A percentile compares a stretch with the other conserved stretches of the same genome.
These are phyloP conservation scores for Trichoderma citrinoviride DNA, from an alignment of 2,329 filamentous ascomycete genomes.

Conservation along the genomic window DNA sequence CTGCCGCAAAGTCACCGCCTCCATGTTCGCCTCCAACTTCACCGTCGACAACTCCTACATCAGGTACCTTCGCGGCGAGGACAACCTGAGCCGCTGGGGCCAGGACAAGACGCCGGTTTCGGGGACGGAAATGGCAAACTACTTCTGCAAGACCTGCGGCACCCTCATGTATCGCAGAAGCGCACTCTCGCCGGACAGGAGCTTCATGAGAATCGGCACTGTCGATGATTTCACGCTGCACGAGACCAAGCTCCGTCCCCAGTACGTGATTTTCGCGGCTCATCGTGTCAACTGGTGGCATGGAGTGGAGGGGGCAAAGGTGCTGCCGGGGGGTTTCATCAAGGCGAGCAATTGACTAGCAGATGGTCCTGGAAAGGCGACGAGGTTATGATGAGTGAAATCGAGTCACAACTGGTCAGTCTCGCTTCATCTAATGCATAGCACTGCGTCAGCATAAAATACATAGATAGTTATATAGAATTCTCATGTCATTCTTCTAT, in stretches of 20 bases:
- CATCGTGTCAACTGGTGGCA: conserved; percentile 10
- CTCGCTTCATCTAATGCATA: no score
- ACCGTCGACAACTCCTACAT: conserved; percentile 14
- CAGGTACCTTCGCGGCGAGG: background rate
- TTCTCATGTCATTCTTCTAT: no score
- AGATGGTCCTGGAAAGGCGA: background rate
- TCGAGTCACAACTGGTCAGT: no score
- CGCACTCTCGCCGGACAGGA: background rate
- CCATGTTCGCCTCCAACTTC: conserved; percentile 18
- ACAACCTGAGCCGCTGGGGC: conserved; percentile 6
- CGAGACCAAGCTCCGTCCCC: conserved; percentile 4
- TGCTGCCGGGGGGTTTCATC: background rate
- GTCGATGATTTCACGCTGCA: conserved; percentile 15
- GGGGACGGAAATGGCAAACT: background rate
- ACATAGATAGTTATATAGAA: no score
- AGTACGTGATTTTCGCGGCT: background rate
- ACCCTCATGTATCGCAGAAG: conserved; percentile 16
- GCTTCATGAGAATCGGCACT: conserved; percentile 16
- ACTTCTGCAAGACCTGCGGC: conserved; percentile 13
- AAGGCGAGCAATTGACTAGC: background rate
- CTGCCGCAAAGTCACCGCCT: conserved; percentile 16
- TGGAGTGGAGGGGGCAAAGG: background rate
- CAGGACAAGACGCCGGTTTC: background rate
- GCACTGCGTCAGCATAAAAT: no score
- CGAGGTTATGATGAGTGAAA: background rate